Conservation (phyloP, 768 basidiomycete species). For the Pilatotrama ljubarskyi region DNA sequence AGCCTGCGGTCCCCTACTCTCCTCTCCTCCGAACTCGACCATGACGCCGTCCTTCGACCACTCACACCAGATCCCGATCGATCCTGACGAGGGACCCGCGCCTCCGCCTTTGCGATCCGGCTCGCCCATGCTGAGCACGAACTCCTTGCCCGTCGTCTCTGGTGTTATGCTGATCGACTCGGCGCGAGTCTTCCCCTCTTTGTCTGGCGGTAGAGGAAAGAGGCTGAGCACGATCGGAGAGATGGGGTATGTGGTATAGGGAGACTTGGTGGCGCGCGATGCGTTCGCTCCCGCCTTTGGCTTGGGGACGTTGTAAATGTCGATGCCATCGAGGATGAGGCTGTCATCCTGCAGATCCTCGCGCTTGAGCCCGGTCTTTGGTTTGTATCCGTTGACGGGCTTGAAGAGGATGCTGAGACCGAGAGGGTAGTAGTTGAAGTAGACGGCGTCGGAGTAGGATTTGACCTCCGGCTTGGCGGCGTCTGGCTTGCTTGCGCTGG, state of each 20-base stretch:
- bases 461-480: constrained; percentile 62
- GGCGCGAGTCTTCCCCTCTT: constrained; percentile 35
- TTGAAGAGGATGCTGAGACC: constrained; percentile 82
- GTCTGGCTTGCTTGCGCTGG: constrained; percentile 22
- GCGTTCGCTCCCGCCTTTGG: constrained; percentile 31
- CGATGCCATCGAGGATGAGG: constrained; percentile 67
- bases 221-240: constrained; percentile 54
- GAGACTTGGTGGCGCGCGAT: constrained; percentile 35
- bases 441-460: constrained; percentile 79
- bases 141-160: constrained; percentile 71
- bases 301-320: constrained; percentile 72
- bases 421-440: constrained; percentile 78
- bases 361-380: constrained; percentile 43
- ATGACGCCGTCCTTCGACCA: constrained; percentile 82
- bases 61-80: constrained; percentile 92
- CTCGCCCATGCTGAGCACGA: constrained; percentile 77
- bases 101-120: constrained; percentile 92
- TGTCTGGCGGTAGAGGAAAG: constrained; percentile 17
- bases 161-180: constrained; percentile 43
- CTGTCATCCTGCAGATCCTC: constrained; percentile 51
- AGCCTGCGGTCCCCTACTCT: constrained; percentile 76
- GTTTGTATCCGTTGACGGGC: constrained; percentile 66
- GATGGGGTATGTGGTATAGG: constrained; percentile 58
- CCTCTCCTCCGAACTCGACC: constrained; percentile 82
- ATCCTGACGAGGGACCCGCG: constrained; percentile 76